Conservation (phyloP, 1,284 basidiomycete genomes). For the Lentinula novae-zelandiae region DNA sequence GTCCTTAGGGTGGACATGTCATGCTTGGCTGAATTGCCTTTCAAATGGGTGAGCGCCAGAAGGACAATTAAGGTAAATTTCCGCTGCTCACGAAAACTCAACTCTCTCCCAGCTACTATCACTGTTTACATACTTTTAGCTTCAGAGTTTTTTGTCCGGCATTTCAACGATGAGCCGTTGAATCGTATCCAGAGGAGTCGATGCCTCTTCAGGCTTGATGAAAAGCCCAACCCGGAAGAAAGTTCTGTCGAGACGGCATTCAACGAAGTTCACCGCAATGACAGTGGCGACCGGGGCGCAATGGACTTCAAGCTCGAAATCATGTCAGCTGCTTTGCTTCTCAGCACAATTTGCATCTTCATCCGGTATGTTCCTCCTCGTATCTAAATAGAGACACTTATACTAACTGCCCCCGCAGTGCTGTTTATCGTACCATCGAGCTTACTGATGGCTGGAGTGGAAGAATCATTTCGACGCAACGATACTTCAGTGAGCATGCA, state of each 20-base stretch:
- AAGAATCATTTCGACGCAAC: conserved; percentile 34
- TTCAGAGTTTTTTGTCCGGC: conserved; percentile 44
- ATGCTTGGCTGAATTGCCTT: conserved; percentile 57
- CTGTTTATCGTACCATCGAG: conserved; percentile 20
- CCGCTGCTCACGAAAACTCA: not conserved
- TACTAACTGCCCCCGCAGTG: conserved; percentile 19
- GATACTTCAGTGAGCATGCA: conserved; percentile 36
- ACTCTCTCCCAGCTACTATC: conserved; percentile 34
- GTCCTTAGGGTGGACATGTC: conserved; percentile 39
- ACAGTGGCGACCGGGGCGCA: conserved; percentile 18
- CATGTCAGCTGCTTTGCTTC: conserved; percentile 31
- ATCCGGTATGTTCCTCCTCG: conserved; percentile 29
- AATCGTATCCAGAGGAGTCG: conserved; percentile 1
- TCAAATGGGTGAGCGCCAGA: conserved; percentile 41
- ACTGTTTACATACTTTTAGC: conserved; percentile 38
- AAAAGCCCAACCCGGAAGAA: not conserved
- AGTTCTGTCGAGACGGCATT: not conserved
- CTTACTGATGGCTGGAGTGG: conserved; percentile 5
- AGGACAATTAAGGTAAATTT: not conserved
- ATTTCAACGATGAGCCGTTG: conserved; percentile 35
- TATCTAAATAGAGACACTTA: not conserved
- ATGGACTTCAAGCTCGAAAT: conserved; percentile 23
- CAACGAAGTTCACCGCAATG: not conserved
- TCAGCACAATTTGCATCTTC: conserved; percentile 37
- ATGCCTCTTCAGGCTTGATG: not conserved